Evolutionary conservation across 176 grass and related monocot genomes (phyloP).

Genomic region (Oryza meridionalis): DNA sequence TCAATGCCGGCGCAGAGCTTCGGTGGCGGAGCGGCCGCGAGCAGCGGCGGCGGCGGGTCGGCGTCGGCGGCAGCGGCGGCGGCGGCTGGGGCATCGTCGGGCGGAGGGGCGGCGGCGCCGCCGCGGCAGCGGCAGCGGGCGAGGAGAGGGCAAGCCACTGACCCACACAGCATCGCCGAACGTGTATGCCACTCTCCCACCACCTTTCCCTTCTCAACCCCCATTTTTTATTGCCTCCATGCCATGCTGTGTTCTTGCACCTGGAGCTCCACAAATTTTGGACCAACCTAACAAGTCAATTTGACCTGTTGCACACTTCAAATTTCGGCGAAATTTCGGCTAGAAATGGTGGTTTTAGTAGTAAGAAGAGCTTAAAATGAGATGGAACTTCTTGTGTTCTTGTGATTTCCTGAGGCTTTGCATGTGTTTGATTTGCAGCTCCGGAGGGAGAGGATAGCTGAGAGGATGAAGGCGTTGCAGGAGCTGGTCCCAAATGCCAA

Average conservation of each 20-base stretch:
- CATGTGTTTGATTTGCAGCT: conserved; percentile 61
- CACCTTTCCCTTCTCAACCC: conserved; percentile 42
- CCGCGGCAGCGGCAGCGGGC: conserved; percentile 76
- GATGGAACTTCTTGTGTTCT: background rate
- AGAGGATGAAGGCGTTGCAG: conserved; percentile 97
- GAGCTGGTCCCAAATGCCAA: conserved; percentile 91
- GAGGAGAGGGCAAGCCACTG: conserved; percentile 77
- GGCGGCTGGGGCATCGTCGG: conserved; percentile 28
- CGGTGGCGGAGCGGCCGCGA: conserved; percentile 30
- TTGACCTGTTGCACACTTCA: conserved; percentile 21
- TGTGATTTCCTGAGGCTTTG: conserved; percentile 29
- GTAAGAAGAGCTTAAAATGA: conserved; percentile 1
- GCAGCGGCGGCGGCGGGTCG: conserved; percentile 40
- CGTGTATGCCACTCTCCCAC: conserved; percentile 58
- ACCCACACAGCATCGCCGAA: conserved; percentile 94
- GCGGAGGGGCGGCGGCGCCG: conserved; percentile 52
- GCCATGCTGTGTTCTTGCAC: conserved; percentile 11
- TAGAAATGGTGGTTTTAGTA: background rate
- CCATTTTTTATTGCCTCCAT: conserved; percentile 25
- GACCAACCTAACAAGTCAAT: conserved; percentile 18
- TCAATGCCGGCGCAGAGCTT: conserved; percentile 72
- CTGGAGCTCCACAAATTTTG: conserved; percentile 29
- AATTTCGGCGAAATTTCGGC: background rate
- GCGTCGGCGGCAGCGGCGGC: conserved; percentile 32
- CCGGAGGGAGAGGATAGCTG: conserved; percentile 94